Evolutionary conservation across 805 yeast species (phyloP).

Genomic region (Cephaloascus albidus): DNA sequence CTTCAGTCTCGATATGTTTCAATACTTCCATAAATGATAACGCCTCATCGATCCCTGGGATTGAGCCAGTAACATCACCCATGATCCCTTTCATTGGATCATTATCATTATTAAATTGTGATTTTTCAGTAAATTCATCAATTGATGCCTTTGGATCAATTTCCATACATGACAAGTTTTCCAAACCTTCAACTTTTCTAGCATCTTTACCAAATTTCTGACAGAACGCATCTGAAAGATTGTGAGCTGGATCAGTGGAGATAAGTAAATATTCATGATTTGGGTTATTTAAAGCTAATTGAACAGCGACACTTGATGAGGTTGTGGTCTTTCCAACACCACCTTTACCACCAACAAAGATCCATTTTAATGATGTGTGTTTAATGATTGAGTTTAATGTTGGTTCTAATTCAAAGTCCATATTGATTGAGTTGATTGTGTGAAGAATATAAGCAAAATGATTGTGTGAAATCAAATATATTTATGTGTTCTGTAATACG

Average conservation of each 20-base stretch:
- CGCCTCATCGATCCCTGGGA: constrained; percentile 99
- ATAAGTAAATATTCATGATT: constrained; percentile 74
- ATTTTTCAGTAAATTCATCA: constrained; percentile 67
- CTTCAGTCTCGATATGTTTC: constrained; percentile 73
- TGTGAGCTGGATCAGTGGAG: constrained; percentile 98
- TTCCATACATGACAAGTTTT: constrained; percentile 93
- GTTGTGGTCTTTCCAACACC: constrained; percentile 99
- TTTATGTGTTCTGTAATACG: no score
- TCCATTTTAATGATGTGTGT: constrained; percentile 79
- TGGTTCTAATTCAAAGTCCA: constrained; percentile 62
- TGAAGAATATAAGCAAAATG: no score
- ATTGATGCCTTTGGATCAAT: constrained; percentile 93
- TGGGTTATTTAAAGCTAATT: constrained; percentile 79
- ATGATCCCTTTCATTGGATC: constrained; percentile 66
- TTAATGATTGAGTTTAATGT: constrained; percentile 55
- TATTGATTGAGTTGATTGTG: no score
- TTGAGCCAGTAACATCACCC: constrained; percentile 88
- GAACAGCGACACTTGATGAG: constrained; percentile 90
- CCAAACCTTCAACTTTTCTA: constrained; percentile 80
- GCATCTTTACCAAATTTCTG: constrained; percentile 98
- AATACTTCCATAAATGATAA: constrained; percentile 95
- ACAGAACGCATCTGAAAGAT: constrained; percentile 94
- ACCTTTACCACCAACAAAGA: constrained; percentile 98
- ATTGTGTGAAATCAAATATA: no score
- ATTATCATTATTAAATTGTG: constrained; percentile 42